Evolutionary conservation across 2,329 filamentous ascomycete species (phyloP), one percentile per base, ranked within the genome.

Genomic region (Cryphonectria nitschkei): DNA sequence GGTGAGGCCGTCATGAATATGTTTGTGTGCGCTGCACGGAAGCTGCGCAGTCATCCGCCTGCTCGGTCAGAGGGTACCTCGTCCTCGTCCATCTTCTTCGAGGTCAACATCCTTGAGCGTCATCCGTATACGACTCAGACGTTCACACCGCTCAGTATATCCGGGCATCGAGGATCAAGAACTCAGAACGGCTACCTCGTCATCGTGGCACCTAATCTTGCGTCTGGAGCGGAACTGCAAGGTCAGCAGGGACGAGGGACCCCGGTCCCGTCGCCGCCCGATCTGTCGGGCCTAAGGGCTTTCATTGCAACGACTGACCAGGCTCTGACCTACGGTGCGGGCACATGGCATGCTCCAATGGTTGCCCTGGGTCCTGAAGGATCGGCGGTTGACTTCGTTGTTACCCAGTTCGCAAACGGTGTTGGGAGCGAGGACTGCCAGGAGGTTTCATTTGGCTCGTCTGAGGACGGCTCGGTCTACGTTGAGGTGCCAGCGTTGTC

Each of bases 291-390:
- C 11, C 76, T 97, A 54, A 87, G 85, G 75, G 95, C 94, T 0
- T 99, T 98, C 79, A 82, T 97, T 68, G 95, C 93, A 1, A 88
- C 86, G 65, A 90, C 89, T 2, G 86, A 87, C 34, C 94, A 97
- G 82, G 95, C 94, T 14, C 93, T 99, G 19, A 98, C 94, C 2
- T 99, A 98, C 80, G 94, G 88, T 1, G 90, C 93, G 1, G 96
- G 94, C 6, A 98, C 94, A 68, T 99, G 95, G 89, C 96, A 99
- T 84, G 94, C 95, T 73, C 96, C 96, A 0, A 98, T 99, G 95
- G 92, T 94, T 19, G 94, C 93, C 22, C 81, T 98, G 65, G 95
- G 95, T 0, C 74, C 78, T 2, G 69, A 76, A 2, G 84, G 82
- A 1, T 82, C 83, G 37, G 85, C 90, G 29, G 84, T 98, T 64